phyloP scores from a whole-genome alignment of 768 basidiomycete species.

The Mycena filopes region DNA sequence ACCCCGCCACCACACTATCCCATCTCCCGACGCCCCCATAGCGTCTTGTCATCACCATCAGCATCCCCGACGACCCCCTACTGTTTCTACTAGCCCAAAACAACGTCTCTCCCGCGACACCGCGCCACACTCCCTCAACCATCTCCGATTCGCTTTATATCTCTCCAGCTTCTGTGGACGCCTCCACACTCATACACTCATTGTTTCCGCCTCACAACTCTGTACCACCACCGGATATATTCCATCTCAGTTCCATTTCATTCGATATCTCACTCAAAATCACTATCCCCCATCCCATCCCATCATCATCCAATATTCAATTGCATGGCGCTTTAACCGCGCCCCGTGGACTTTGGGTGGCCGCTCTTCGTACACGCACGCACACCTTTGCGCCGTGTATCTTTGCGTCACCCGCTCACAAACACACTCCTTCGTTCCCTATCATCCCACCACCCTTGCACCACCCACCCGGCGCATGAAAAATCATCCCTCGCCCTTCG shows the following conservation, averaged over 20 bases:
- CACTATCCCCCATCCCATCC: constrained; percentile 18
- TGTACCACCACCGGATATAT: constrained; percentile 26
- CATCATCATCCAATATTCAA: constrained; percentile 27
- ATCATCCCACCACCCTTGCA: constrained; percentile 7
- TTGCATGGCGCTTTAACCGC: constrained; percentile 28
- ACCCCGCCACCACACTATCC: constrained; percentile 10
- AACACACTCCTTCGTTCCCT: constrained; percentile 19
- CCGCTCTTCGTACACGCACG: constrained; percentile 13
- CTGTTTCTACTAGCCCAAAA: constrained; percentile 27
- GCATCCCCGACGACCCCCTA: background rate
- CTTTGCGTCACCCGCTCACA: constrained; percentile 10
- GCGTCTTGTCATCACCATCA: constrained; percentile 19
- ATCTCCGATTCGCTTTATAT: background rate
- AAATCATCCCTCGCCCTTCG: constrained; percentile 6
- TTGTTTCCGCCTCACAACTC: constrained; percentile 19
- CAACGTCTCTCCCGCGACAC: constrained; percentile 18
- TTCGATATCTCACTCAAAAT: constrained; percentile 14
- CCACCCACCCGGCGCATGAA: constrained; percentile 1
- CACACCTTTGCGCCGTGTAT: constrained; percentile 11
- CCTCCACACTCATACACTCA: constrained; percentile 22
- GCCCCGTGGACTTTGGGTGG: constrained; percentile 19
- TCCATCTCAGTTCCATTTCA: constrained; percentile 10
- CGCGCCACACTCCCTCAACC: constrained; percentile 21
- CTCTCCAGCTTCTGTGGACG: constrained; percentile 6
- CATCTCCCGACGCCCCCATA: constrained; percentile 18